These are phyloP conservation scores for Hanseniaspora meyeri DNA, from an alignment of 805 yeast species.

Conservation along the genomic window DNA sequence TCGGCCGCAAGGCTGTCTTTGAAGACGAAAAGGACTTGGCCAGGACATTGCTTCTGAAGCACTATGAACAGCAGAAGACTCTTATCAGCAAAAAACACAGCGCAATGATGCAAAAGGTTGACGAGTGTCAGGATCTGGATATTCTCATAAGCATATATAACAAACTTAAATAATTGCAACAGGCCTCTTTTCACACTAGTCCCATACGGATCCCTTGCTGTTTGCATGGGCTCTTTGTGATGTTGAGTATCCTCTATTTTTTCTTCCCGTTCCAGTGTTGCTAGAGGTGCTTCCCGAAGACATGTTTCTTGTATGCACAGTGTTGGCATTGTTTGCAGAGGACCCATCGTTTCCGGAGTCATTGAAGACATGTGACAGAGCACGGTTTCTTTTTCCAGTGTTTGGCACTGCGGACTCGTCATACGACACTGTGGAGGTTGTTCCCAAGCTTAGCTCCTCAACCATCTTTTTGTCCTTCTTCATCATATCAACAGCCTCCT, in stretches of 20 bases:
- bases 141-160: not conserved
- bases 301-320: not conserved
- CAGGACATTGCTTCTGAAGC: not conserved
- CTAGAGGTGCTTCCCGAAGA: not conserved
- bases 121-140: not conserved
- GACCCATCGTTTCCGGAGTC: not conserved
- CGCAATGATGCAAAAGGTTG: not conserved
- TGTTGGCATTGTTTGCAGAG: not conserved
- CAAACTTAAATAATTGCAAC: not conserved
- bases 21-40: not conserved
- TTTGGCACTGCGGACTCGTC: not conserved
- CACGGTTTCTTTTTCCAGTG: not conserved
- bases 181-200: not conserved
- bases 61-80: not conserved
- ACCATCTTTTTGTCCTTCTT: constrained; percentile 75
- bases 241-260: constrained; percentile 5
- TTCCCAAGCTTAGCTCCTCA: constrained; percentile 76
- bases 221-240: not conserved
- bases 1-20: not conserved
- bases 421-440: not conserved
- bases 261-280: not conserved
- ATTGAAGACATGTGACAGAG: constrained; percentile 8
- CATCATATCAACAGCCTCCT: constrained; percentile 16
- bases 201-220: constrained; percentile 2
- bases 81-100: not conserved